phyloP scores from a whole-genome alignment of 768 basidiomycete genomes.

The Amanita rubescens region DNA sequence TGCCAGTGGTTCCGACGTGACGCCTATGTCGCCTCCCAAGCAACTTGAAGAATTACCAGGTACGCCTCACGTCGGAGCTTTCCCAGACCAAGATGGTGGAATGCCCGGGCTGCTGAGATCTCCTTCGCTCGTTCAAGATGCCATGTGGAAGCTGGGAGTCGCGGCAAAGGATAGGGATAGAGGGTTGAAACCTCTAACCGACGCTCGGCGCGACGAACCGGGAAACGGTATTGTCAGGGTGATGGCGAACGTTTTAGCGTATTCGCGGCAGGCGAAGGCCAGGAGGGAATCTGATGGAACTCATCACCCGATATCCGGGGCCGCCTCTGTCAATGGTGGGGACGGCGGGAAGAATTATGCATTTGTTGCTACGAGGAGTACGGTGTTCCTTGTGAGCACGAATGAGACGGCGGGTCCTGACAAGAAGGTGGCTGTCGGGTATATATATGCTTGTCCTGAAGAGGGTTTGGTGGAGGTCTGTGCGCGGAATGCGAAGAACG shows the following conservation, averaged over 20 bases:
- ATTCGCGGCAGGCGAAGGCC: conserved; percentile 37
- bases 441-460: conserved; percentile 35
- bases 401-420: conserved; percentile 44
- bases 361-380: conserved; percentile 43
- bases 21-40: conserved; percentile 3
- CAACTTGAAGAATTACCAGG: conserved; percentile 11
- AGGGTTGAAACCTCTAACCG: not conserved
- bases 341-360: conserved; percentile 36
- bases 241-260: conserved; percentile 69
- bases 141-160: conserved; percentile 55
- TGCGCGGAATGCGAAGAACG: conserved; percentile 50
- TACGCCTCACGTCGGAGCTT: conserved; percentile 12
- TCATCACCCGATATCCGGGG: conserved; percentile 5
- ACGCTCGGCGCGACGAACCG: conserved; percentile 33
- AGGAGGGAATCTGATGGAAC: conserved; percentile 28
- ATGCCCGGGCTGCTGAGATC: conserved; percentile 43
- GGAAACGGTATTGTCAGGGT: conserved; percentile 59
- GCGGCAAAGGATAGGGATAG: conserved; percentile 49
- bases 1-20: conserved; percentile 10
- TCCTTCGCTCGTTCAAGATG: conserved; percentile 66
- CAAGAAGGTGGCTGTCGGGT: conserved; percentile 52
- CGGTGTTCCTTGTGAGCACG: conserved; percentile 49
- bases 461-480: conserved; percentile 40
- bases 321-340: conserved; percentile 13
- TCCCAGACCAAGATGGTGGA: not conserved